Conservation (phyloP, 225 moss, liverwort and hornwort genomes). For the Neckera pumila region DNA sequence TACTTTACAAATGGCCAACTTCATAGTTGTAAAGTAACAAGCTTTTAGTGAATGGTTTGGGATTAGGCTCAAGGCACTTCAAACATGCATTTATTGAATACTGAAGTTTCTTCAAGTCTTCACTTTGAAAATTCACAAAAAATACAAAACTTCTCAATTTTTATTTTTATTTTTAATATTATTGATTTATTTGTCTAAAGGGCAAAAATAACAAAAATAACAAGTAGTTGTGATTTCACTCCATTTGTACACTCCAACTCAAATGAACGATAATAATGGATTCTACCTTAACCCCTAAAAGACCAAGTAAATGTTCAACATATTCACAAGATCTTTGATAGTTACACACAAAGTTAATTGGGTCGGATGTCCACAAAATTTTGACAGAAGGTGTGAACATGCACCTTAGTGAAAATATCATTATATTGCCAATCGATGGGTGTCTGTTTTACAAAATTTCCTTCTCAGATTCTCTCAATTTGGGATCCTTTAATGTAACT, state of each 20-base stretch:
- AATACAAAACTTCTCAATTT: not conserved
- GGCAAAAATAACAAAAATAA: not conserved
- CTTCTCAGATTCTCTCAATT: not conserved
- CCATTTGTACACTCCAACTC: not conserved
- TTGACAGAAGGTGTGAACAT: no score
- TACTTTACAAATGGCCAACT: not conserved
- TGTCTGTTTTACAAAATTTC: not conserved
- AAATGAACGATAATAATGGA: rapidly evolving
- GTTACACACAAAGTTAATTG: no score
- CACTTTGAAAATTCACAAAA: not conserved
- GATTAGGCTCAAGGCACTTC: rapidly evolving
- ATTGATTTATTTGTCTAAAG: not conserved
- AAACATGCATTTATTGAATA: not conserved
- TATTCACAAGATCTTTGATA: no score
- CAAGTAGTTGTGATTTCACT: not conserved
- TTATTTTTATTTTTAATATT: not conserved
- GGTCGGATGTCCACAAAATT: no score
- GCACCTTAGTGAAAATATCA: no score
- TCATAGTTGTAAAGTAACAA: not conserved
- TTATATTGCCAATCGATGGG: no score
- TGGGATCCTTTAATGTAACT: no score
- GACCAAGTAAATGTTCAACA: no score
- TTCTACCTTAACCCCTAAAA: not conserved
- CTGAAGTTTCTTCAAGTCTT: not conserved
- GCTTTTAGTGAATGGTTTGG: not conserved